Base-by-base conservation (phyloP, 495 filamentous ascomycete species). In the Ascodesmis nigricans region DNA sequence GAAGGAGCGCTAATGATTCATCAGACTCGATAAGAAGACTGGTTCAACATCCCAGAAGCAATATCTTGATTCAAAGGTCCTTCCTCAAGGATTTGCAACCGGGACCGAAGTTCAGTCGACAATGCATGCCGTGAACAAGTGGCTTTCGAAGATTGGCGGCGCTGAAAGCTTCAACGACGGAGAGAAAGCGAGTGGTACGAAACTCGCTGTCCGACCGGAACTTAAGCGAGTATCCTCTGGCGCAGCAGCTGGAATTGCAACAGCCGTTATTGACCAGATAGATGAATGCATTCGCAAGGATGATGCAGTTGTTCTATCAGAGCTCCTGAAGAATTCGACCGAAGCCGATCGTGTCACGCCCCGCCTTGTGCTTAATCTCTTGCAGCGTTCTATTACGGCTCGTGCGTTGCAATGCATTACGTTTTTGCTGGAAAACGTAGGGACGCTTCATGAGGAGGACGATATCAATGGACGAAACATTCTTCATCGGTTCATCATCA, bases 401-500 rank as follows among this genome's bases (percentile, higher is more conserved):
- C 67, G 67, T 31, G 64, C 80, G 1, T 70, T 63, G 40, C 46
- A 53, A 10, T 83, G 69, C 42, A 73, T 91, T 38, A 55, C 63
- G n/a, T 59, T 61, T 25, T 63, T 93, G 1, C 53, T 97, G 4
- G 58, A 58, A 3, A 58, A 67, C 11, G 65, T 83, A 21, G 64
- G 67, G 4, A 67, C 65, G 2, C 61, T 95, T 1, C 71, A 90
- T 30, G 81, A 91, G 45, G 69, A 78, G 2, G 75, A 84, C 46
- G 87, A 93, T 54, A 77, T 95, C 42, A 91, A 93, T 53, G 72
- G 73, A 44, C 77, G 84, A 6, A 97, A 92, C 47, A 83, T 80
- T 46, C 67, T 97, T 15, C 87, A 97, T 50, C 71, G 87, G 10
- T 61, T 93, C 5, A 73, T 95, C 28, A 90, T 93, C 40, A 69